Percentiles rank a stretch among this genome's conserved stretches.
phyloP scores from a whole-genome alignment of 257 asterid species.

The Lantana camara region DNA sequence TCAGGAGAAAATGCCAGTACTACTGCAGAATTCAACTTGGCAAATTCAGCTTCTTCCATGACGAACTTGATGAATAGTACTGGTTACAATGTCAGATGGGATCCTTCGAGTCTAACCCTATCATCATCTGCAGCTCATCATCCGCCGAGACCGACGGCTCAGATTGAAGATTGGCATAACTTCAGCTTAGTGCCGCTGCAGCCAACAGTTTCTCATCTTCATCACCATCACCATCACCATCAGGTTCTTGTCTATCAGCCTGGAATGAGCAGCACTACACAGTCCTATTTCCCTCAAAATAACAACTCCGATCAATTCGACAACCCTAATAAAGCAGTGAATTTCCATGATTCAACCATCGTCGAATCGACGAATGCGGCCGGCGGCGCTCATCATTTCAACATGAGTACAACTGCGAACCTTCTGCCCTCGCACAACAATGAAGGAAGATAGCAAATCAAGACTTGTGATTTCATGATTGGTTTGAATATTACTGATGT shows the following conservation, averaged over 20 bases:
- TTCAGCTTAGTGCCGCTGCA: no score
- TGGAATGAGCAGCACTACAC: constrained; percentile 10
- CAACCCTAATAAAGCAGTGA: no score
- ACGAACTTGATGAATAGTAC: constrained; percentile 27
- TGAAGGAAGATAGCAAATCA: no score
- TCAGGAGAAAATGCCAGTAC: constrained; percentile 32
- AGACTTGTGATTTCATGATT: no score
- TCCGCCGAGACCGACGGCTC: no score
- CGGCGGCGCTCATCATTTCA: background rate
- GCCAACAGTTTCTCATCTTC: constrained; percentile 24
- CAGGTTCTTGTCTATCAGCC: constrained; percentile 57
- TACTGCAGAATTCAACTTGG: constrained; percentile 29
- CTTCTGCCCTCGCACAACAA: no score
- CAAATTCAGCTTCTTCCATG: constrained; percentile 23
- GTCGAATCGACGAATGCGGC: background rate
- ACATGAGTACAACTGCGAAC: no score
- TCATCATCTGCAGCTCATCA: constrained; percentile 39
- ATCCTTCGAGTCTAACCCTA: constrained; percentile 48
- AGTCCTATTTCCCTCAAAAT: constrained; percentile 46
- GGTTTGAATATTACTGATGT: no score
- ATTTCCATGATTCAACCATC: constrained; percentile 22
- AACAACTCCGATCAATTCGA: no score
- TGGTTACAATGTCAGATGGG: constrained; percentile 56
- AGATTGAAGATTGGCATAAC: constrained; percentile 34
- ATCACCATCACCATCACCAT: constrained; percentile 35